A percentile compares a stretch with the other conserved stretches of the same genome.
Conservation (phyloP, 345 rosid genomes). For the Murraya paniculata region DNA sequence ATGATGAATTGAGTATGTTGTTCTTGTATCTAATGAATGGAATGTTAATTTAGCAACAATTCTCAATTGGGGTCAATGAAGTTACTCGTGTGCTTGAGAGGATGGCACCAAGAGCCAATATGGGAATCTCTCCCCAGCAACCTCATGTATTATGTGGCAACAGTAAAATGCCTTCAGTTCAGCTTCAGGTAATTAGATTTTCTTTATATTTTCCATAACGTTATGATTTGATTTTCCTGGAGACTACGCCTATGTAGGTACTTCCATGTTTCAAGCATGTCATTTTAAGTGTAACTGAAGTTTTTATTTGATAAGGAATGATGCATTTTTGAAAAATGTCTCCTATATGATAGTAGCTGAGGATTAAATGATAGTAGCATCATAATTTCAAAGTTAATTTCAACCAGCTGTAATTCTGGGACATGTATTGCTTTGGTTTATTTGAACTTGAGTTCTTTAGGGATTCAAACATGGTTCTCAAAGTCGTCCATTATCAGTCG, state of each 20-base stretch:
- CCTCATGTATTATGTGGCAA: constrained; percentile 4
- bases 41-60: constrained; percentile 50
- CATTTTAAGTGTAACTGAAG: background rate
- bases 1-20: background rate
- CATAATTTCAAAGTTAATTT: background rate
- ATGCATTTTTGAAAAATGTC: background rate
- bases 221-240: background rate
- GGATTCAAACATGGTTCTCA: background rate
- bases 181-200: constrained; percentile 50
- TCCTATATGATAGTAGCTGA: background rate
- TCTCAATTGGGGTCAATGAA: constrained; percentile 81
- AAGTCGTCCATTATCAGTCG: too few relatives aligned
- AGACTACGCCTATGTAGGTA: background rate
- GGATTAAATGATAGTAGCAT: background rate
- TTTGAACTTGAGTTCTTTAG: background rate
- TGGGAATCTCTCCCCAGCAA: constrained; percentile 13
- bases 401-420: background rate
- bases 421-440: background rate
- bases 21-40: background rate
- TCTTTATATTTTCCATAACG: background rate
- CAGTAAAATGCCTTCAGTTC: constrained; percentile 29
- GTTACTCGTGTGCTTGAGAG: constrained; percentile 81
- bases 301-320: background rate
- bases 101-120: constrained; percentile 39
- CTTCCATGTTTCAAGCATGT: background rate